Evolutionary conservation across 352 stramenopile genomes (phyloP).

Genomic region (Phytophthora boehmeriae): DNA sequence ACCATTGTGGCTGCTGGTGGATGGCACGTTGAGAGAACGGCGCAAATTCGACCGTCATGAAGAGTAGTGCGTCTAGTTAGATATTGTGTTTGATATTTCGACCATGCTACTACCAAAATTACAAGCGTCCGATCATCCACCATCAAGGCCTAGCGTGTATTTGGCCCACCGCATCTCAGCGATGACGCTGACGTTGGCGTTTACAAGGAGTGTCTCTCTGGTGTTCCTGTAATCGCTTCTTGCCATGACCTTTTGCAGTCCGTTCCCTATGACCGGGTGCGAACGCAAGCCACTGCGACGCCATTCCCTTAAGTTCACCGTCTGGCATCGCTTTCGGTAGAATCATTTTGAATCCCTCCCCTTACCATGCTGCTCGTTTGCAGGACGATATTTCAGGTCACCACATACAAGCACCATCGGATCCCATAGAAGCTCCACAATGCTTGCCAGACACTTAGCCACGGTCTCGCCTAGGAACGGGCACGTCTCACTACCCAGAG

Average conservation of each 20-base stretch:
- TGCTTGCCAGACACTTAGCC: not conserved
- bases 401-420: not conserved
- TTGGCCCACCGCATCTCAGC: too few relatives aligned
- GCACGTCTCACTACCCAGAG: not conserved
- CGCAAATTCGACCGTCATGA: conserved; percentile 61
- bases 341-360: not conserved
- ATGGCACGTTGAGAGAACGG: conserved; percentile 50
- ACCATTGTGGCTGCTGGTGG: conserved; percentile 36
- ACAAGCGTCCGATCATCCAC: too few relatives aligned
- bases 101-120: too few relatives aligned
- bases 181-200: too few relatives aligned
- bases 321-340: not conserved
- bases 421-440: not conserved
- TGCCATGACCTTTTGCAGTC: too few relatives aligned
- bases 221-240: too few relatives aligned
- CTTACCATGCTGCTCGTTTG: not conserved
- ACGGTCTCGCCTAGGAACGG: not conserved
- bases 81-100: too few relatives aligned
- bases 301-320: not conserved
- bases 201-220: too few relatives aligned
- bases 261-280: not conserved
- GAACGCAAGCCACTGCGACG: not conserved
- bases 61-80: conserved; percentile 55
- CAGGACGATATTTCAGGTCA: not conserved
- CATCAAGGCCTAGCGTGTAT: too few relatives aligned